A percentile compares a stretch with the other conserved stretches of the same genome.
Evolutionary conservation across 2,329 filamentous ascomycete genomes (phyloP).

Genomic region (Diatrype stigma): DNA sequence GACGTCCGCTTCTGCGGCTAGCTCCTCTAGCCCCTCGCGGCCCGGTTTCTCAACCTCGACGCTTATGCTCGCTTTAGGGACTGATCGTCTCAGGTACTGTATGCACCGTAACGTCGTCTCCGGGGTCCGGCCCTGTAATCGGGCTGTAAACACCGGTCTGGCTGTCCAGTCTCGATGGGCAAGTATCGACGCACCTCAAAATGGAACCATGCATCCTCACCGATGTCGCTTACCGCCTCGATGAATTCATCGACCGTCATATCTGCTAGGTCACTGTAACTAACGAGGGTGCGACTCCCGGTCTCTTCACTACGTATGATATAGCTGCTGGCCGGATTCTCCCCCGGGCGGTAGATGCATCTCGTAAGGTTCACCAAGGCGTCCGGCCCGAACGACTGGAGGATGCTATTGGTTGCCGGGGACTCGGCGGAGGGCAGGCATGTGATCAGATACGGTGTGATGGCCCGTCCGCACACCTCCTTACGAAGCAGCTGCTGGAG

Average conservation of each 20-base stretch:
- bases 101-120: slow-evolving; percentile 58
- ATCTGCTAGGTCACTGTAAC: slow-evolving; percentile 62
- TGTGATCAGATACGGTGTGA: slow-evolving; percentile 42
- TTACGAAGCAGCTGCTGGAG: slow-evolving; percentile 55
- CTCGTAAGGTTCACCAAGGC: slow-evolving; percentile 42
- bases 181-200: slow-evolving; percentile 54
- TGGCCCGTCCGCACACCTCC: slow-evolving; percentile 12
- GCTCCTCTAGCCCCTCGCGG: slow-evolving; percentile 52
- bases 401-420: slow-evolving; percentile 46
- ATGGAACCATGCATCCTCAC: slow-evolving; percentile 58
- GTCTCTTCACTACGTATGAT: slow-evolving; percentile 59
- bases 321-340: slow-evolving; percentile 63
- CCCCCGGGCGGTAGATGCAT: slow-evolving; percentile 56
- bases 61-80: slow-evolving; percentile 51
- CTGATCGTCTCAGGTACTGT: slow-evolving; percentile 43
- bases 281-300: slow-evolving; percentile 66
- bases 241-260: slow-evolving; percentile 62
- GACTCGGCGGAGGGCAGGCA: slow-evolving; percentile 52
- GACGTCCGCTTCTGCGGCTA: slow-evolving; percentile 61
- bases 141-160: slow-evolving; percentile 16
- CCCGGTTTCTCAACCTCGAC: slow-evolving; percentile 70
- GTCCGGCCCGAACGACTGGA: slow-evolving; percentile 45
- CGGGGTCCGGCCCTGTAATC: slow-evolving; percentile 56
- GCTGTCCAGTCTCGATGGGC: slow-evolving; percentile 13
- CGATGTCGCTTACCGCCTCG: slow-evolving; percentile 31